Evolutionary conservation across 148 eudicot species (phyloP).

Genomic region (Linanthus parryae): DNA sequence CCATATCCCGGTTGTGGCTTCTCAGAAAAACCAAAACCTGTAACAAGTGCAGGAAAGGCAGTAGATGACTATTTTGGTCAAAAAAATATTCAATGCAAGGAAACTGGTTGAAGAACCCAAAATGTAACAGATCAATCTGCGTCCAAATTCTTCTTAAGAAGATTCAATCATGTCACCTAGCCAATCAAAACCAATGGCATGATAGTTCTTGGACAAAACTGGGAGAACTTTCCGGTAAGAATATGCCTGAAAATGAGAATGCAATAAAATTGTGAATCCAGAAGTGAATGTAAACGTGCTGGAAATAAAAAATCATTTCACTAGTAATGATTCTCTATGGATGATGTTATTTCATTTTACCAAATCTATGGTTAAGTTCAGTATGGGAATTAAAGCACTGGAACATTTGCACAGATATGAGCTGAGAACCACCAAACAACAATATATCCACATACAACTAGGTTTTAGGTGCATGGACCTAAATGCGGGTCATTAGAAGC

Average conservation of each 20-base stretch:
- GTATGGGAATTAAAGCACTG: no score
- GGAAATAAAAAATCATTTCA: neutral
- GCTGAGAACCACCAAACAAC: no score
- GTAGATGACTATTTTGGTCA: neutral
- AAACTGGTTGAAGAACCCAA: neutral
- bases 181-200: slow-evolving; percentile 94
- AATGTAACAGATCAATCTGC: neutral
- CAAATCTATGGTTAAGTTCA: no score
- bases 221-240: slow-evolving; percentile 91
- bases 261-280: slow-evolving; percentile 15
- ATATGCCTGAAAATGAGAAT: slow-evolving; percentile 66
- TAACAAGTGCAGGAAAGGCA: slow-evolving; percentile 1
- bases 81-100: neutral
- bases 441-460: no score
- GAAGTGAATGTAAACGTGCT: slow-evolving; percentile 2
- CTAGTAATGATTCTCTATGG: neutral
- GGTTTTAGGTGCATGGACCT: no score
- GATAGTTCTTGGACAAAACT: slow-evolving; percentile 68
- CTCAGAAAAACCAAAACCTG: slow-evolving; percentile 99
- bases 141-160: neutral
- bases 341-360: no score
- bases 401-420: no score
- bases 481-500: no score
- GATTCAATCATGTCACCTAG: slow-evolving; percentile 45
- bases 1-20: slow-evolving; percentile 91